phyloP scores from a whole-genome alignment of 805 yeast species.

The Wickerhamiella sergipiensis region DNA sequence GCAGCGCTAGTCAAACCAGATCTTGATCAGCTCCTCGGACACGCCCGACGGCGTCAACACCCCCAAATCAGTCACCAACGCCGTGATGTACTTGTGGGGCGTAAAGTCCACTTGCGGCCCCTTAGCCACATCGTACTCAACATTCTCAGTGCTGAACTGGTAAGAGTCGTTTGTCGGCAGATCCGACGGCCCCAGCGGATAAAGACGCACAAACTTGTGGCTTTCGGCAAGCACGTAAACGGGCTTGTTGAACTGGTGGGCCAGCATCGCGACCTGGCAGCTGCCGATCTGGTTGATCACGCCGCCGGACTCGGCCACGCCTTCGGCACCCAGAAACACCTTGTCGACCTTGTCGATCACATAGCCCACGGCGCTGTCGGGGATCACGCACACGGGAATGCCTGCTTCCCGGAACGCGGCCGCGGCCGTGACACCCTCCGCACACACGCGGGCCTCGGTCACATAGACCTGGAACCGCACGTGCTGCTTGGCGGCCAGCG shows the following conservation, averaged over 20 bases:
- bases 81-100: slow-evolving; percentile 90
- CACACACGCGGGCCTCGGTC: slow-evolving; percentile 84
- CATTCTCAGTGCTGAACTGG: slow-evolving; percentile 15
- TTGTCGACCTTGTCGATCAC: slow-evolving; percentile 85
- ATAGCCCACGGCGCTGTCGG: slow-evolving; percentile 88
- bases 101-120: slow-evolving; percentile 77
- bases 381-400: slow-evolving; percentile 77
- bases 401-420: slow-evolving; percentile 49
- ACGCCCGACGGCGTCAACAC: slow-evolving; percentile 96
- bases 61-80: slow-evolving; percentile 90
- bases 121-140: slow-evolving; percentile 25
- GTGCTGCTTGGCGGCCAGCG: slow-evolving; percentile 61
- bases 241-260: slow-evolving; percentile 82
- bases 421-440: slow-evolving; percentile 63
- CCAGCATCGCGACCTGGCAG: slow-evolving; percentile 85
- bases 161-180: slow-evolving; percentile 36
- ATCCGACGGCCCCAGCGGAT: slow-evolving; percentile 87
- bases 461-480: slow-evolving; percentile 81
- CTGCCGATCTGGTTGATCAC: slow-evolving; percentile 87
- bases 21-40: slow-evolving; percentile 93
- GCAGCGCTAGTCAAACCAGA: slow-evolving; percentile 91
- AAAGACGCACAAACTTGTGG: slow-evolving; percentile 91
- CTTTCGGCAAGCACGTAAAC: slow-evolving; percentile 88
- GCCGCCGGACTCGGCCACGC: slow-evolving; percentile 98
- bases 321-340: slow-evolving; percentile 95